phyloP scores from a whole-genome alignment of 306 rosid genomes.

The Prinsepia uniflora region DNA sequence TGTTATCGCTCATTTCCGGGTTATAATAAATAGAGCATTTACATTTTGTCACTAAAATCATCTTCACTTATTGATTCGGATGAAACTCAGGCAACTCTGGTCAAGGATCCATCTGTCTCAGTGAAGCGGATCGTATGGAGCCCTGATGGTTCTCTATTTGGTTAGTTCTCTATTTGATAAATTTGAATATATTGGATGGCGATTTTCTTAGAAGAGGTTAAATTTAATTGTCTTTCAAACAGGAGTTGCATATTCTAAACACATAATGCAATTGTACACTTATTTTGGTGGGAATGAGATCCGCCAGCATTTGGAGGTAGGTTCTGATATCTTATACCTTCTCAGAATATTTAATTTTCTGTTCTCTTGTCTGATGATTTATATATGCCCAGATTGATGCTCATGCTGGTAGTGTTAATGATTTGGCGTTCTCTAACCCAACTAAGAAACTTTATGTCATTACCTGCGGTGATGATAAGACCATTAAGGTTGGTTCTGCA shows the following conservation, averaged over 20 bases:
- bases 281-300: conserved; percentile 60
- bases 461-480: conserved; percentile 53
- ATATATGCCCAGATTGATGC: conserved; percentile 43
- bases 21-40: background rate
- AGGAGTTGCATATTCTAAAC: conserved; percentile 93
- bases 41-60: background rate
- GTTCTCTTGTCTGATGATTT: conserved; percentile 7
- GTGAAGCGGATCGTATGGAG: conserved; percentile 90
- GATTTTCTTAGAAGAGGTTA: background rate
- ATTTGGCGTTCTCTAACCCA: conserved; percentile 40
- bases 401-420: conserved; percentile 52
- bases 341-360: background rate
- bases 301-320: conserved; percentile 80
- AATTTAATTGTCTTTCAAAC: conserved; percentile 19
- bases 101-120: conserved; percentile 77
- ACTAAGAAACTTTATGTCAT: conserved; percentile 28
- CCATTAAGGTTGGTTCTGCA: conserved; percentile 46
- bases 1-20: background rate
- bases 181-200: conserved; percentile 13
- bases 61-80: conserved; percentile 5
- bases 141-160: conserved; percentile 78
- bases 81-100: conserved; percentile 65
- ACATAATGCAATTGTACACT: conserved; percentile 71
- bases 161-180: conserved; percentile 70
- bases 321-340: conserved; percentile 6